Evolutionary conservation across 495 filamentous ascomycete genomes (phyloP), one percentile per base, ranked within the genome.

Genomic region (Penicillium goetzii): DNA sequence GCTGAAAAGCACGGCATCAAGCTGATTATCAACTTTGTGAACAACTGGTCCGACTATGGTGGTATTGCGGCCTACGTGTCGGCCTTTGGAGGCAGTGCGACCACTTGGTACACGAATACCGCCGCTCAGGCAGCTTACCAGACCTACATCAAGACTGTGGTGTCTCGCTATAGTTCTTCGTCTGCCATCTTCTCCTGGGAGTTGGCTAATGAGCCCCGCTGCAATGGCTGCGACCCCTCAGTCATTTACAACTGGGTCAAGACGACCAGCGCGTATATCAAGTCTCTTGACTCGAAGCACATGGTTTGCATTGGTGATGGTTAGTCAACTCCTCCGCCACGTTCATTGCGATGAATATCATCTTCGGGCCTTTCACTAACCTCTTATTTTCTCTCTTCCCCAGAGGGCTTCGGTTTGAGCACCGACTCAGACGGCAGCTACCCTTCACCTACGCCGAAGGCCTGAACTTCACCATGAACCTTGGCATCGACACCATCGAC

Each of bases 101-200:
- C 76, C 14, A 74, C 75, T 30, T 90, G 83, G 81, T 92, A 88
- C 75, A 86, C 83, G 25, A 78, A 85, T 62, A 60, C 71, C 2
- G 62, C 67, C 26, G 82, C 82, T 17, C 88, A 92, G 69, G 69
- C 74, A 4, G 80, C 83, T 30, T 92, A 90, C 75, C 80, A 82
- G 32, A 78, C 72, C 11, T 92, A 90, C 76, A 82, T 91, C 72
- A 72, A 83, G 41, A 78, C 86, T 12, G 81, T 92, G 12, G 80
- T 92, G 1, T 74, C 72, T 34, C 84, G 88, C 11, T 91, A 90
- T 72, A 75, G 68, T 23, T 75, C 69, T 40, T 85, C 82, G 3
- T 58, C 80, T 0, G 85, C 89, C 2, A 80, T 91, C 60, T 88
- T 92, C 68, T 83, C 86, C 0, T 92, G 89, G 89, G 88, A 91